Base-by-base conservation (phyloP, 2,329 filamentous ascomycete genomes). In the Fonsecaea nubica region DNA sequence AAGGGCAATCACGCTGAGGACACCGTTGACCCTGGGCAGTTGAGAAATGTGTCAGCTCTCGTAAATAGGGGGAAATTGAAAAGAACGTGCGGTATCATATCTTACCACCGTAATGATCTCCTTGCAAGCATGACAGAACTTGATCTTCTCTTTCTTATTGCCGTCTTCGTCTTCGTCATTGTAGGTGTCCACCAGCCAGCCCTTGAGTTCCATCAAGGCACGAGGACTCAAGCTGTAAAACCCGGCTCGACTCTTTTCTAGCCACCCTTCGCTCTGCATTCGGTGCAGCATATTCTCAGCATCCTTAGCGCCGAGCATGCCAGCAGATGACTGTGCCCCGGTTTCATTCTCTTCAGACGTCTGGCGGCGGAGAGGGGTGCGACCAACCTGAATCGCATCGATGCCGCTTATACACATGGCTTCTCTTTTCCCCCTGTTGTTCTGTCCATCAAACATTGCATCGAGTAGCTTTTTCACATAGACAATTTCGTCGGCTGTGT, bases 401-500 rank as follows among this genome's bases (percentile, higher is more conserved):
- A 92, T 92, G 53, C 87, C 85, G 12, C 88, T 90, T 3, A 98
- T 81, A 3, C 92, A 93, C 86, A 97, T 89, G 32, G 92, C 86
- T 78, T 99, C 94, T 74, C 89, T 87, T n/a, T 87, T 84, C 8
- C 83, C 84, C 0, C 89, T 92, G 75, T 98, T 98, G 80, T 92
- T 89, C 21, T 87, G 90, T 33, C 70, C 69, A 70, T 96, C 92
- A 76, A 98, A 99, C 87, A 99, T 96, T 72, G 86, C 88, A 76
- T 97, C 93, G 0, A 99, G 85, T 2, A 97, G 77, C 8, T 95
- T 85, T 79, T 96, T 95, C 62, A 98, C 87, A 76, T 92, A 99
- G 0, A 91, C 88, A 36, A 98, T 91, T 80, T 98, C 93, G 72
- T 97, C 93, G 0, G 92, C 82, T 7, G 84, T 86, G 75, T 91